Base-by-base conservation (phyloP, 768 basidiomycete genomes). In the Rhodosporidiobolus odoratus region DNA sequence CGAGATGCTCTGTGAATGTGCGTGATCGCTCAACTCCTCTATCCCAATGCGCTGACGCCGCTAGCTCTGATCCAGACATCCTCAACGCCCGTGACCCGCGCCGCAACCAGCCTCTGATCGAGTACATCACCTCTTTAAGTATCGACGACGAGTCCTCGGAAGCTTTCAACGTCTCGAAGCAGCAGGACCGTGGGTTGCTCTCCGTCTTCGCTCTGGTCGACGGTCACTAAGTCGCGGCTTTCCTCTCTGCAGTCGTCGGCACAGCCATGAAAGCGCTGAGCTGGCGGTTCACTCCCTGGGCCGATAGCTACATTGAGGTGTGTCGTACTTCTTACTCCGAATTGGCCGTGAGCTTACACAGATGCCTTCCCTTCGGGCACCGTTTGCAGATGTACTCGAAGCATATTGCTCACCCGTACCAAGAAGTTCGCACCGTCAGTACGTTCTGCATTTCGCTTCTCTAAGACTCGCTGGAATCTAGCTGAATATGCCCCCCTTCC, bases 31-130 rank as follows among this genome's bases (percentile, higher is more conserved):
- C 48, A 16, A 16, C 2, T 23, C 41, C 32, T 37, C 37, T 23
- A 19, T 43, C 25, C 21, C 2, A 12, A 45, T 13, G 43, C 12
- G 43, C 43, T 45, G 43, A 45, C 43, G 13, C 43, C 43, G 23
- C 43, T 45, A 12, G 43, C 30, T 30, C 53, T 21, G 37, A 30
- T 17, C 58, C 92, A 87, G 90, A 91, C 76, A 81, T 89, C 60
- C 88, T 92, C 76, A 85, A 85, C 76, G 85, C 86, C 70, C 87
- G 86, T 72, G 93, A 96, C 79, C 91, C 92, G 32, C 86, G 92
- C 35, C 84, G 92, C 41, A 82, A 90, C 40, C 88, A 90, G 74
- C 88, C 89, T 0, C 80, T 96, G 25, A 84, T 93, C 23, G 87
- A 92, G 76, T 87, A 86, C 76, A 79, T 93, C 43, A 79, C 91